A percentile compares a stretch with the other conserved stretches of the same genome.
These are phyloP conservation scores for Tremella yokohamensis DNA, from an alignment of 768 basidiomycete species.

Conservation along the genomic window DNA sequence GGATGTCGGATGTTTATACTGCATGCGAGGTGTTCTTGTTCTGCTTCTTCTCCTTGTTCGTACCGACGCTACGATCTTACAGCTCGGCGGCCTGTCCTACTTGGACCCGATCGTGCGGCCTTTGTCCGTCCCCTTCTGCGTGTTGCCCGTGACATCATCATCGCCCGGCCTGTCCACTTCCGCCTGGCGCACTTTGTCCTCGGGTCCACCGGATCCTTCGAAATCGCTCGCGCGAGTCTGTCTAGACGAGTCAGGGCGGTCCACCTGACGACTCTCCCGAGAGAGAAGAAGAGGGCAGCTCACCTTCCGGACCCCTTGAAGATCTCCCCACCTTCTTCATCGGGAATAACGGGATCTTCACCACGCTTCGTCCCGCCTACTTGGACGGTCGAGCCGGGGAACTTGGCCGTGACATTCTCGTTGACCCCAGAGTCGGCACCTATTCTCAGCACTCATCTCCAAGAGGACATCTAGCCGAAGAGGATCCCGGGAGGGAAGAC, in stretches of 20 bases:
- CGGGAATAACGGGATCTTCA: conserved; percentile 36
- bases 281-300: conserved; percentile 4
- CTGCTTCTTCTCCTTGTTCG: too few species aligned
- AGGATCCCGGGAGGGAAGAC: neutral
- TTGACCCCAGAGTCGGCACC: conserved; percentile 34
- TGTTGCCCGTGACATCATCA: conserved; percentile 20
- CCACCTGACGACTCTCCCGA: neutral
- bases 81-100: too few species aligned
- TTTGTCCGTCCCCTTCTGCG: too few species aligned
- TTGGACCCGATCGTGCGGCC: too few species aligned
- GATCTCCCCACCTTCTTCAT: conserved; percentile 33
- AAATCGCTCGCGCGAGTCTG: conserved; percentile 35
- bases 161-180: conserved; percentile 29
- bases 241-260: conserved; percentile 6
- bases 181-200: conserved; percentile 25
- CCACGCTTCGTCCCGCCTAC: conserved; percentile 34
- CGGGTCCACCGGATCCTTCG: conserved; percentile 33
- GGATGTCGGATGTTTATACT: too few species aligned
- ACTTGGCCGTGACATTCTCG: conserved; percentile 35
- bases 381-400: conserved; percentile 39
- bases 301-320: conserved; percentile 32
- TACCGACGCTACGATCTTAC: too few species aligned
- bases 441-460: neutral
- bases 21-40: too few species aligned
- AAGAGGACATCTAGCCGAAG: neutral